A percentile compares a stretch with the other conserved stretches of the same genome.
Conservation (phyloP, 257 asterid species). For the Anisodus acutangulus region DNA sequence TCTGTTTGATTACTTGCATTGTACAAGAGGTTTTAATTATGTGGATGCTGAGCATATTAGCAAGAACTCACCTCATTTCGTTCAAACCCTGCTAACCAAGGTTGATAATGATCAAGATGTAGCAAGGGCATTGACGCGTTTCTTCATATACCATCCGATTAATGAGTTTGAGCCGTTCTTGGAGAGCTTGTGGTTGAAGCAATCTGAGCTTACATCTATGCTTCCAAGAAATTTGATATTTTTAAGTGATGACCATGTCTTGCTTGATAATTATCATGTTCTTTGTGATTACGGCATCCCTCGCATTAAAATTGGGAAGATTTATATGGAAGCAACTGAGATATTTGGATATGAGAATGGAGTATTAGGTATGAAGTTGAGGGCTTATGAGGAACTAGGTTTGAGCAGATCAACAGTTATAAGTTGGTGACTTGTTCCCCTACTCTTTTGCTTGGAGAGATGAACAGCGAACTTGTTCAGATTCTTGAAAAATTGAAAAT, state of each 20-base stretch:
- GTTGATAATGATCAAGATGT: conserved; percentile 64
- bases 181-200: conserved; percentile 85
- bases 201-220: conserved; percentile 49
- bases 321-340: conserved; percentile 67
- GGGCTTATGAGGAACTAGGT: conserved; percentile 66
- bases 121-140: conserved; percentile 57
- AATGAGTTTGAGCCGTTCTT: conserved; percentile 94
- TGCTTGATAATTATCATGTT: conserved; percentile 70
- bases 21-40: conserved; percentile 72
- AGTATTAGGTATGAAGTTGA: conserved; percentile 53
- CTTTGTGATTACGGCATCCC: conserved; percentile 81
- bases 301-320: conserved; percentile 71
- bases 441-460: conserved; percentile 63
- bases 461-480: conserved; percentile 45
- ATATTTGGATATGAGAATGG: conserved; percentile 58
- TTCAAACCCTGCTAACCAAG: conserved; percentile 51
- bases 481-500: conserved; percentile 59
- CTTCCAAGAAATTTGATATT: conserved; percentile 71
- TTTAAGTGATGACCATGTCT: conserved; percentile 60
- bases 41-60: conserved; percentile 86
- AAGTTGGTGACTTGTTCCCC: conserved; percentile 72
- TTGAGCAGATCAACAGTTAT: conserved; percentile 63
- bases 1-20: conserved; percentile 82
- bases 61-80: conserved; percentile 78
- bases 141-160: conserved; percentile 75